A percentile compares a stretch with the other conserved stretches of the same genome.
These are phyloP conservation scores for Tranzscheliella williamsii DNA, from an alignment of 1,284 basidiomycete species.

Conservation along the genomic window DNA sequence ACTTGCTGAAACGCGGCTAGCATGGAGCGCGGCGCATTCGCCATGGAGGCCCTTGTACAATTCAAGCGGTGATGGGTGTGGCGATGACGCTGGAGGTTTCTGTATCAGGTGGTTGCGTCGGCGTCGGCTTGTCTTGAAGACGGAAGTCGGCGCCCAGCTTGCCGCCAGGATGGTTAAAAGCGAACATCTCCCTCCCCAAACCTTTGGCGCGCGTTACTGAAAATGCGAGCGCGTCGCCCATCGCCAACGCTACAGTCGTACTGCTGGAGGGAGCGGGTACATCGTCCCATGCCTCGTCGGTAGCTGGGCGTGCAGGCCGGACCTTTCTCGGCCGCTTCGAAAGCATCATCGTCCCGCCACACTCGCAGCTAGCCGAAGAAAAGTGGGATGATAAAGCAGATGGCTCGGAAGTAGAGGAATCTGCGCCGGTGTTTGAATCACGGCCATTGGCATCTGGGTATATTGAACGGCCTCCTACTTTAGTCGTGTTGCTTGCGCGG, in stretches of 20 bases:
- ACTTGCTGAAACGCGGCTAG: no score
- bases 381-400: background rate
- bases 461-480: no score
- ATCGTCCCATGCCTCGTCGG: slow-evolving; percentile 41
- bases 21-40: no score
- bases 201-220: slow-evolving; percentile 46
- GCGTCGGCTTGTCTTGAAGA: slow-evolving; percentile 13
- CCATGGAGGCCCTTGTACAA: no score
- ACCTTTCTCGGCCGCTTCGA: background rate
- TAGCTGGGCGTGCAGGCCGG: slow-evolving; percentile 9
- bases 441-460: no score
- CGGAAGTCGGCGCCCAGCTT: slow-evolving; percentile 51
- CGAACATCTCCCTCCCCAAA: slow-evolving; percentile 47
- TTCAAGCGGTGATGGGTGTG: slow-evolving; percentile 24
- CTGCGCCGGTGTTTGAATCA: background rate
- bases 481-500: background rate
- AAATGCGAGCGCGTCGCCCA: slow-evolving; percentile 62
- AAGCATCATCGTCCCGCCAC: background rate
- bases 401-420: background rate
- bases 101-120: slow-evolving; percentile 7
- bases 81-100: slow-evolving; percentile 16
- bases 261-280: slow-evolving; percentile 61
- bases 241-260: slow-evolving; percentile 61
- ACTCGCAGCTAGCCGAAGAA: background rate
- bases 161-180: slow-evolving; percentile 61